Base-by-base conservation (phyloP, 2,329 filamentous ascomycete genomes). In the Cadophora malorum region DNA sequence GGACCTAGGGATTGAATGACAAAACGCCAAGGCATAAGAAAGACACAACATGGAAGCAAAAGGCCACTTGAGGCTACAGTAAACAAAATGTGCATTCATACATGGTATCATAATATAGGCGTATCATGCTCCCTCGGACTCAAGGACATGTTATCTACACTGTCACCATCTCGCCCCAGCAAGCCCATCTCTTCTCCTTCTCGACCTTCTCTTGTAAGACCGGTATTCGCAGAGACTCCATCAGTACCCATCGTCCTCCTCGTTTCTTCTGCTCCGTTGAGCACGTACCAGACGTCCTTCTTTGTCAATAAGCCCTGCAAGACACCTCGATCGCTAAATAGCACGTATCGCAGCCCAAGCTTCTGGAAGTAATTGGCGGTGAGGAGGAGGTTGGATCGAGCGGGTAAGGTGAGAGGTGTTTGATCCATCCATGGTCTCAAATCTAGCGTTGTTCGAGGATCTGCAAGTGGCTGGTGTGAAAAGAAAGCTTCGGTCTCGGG, bases 401-500 rank as follows among this genome's bases (percentile, higher is more conserved):
- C 89, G 52, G 93, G 92, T 21, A 98, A 84, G 0, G 96, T 98
- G 58, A 99, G 91, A 0, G 96, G 96, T 0, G 96, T 99, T 79
- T 97, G 95, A 79, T 99, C 96, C 94, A 99, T 97, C 96, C 96
- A 99, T 2, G 94, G 94, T 8, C 95, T 85, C 12, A 99, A 85
- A 80, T 99, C 96, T 49, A 99, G 88, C 0, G 91, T 94, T 19
- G 88, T 85, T 23, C 86, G 83, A 0, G 92, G 91, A 75, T 97
- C 93, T 0, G 91, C 90, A 64, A 95, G 88, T 2, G 92, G 90
- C 76, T 94, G 91, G 77, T 96, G 92, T 0, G 88, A 86, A 80
- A 99, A 97, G 80, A 91, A 94, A 53, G 91, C 90, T 77, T 95
- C 91, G 0, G 94, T 91, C 69, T 91, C 89, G 0, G 85, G 83